Evolutionary conservation across 345 rosid species (phyloP), one percentile per base, ranked within the genome.

Genomic region (Salix caprea): DNA sequence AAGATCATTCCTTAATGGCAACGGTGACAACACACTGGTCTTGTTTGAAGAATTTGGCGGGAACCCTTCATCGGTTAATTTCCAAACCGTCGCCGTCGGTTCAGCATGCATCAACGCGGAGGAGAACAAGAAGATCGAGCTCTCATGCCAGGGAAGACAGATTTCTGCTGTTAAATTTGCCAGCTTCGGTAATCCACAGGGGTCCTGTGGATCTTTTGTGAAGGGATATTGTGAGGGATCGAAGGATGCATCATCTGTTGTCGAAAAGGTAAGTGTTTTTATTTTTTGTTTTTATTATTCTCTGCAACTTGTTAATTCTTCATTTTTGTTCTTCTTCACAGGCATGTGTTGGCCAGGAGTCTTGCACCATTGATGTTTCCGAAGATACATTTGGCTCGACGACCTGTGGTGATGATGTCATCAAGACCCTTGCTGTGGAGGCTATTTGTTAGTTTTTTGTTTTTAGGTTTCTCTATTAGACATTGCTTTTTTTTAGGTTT

Each of bases 11-110:
- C 40, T 77, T 0, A 36, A 65, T 18, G 69, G 14, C 50, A 14
- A 56, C 0, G 65, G 26, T 0, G 11, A 5, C 1, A 77, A 77
- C 23, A 18, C 61, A 7, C 18, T 77, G 66, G 71, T 77, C 3
- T 10, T 77, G 21, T 71, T 77, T 19, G 80, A 77, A 54, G 80
- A 77, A 16, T 39, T 70, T 44, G 80, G 76, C 23, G 76, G 75
- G 1, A 64, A 65, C 30, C 75, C 71, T 2, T 42, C 61, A 4
- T 18, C n/a, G n/a, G 70, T 77, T 30, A 72, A 52, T 26, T 50
- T 77, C 40, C 65, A 64, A 72, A 71, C 80, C 0, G 15, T 77
- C 4, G 4, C 48, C 15, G 13, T 54, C 6, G 76, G 71, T 39
- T 36, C 32, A 23, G 62, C 56, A 16, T 50, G 80, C 21, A 13